Evolutionary conservation across 116 monocot species (phyloP), one percentile per base, ranked within the genome.

Genomic region (Zostera marina): DNA sequence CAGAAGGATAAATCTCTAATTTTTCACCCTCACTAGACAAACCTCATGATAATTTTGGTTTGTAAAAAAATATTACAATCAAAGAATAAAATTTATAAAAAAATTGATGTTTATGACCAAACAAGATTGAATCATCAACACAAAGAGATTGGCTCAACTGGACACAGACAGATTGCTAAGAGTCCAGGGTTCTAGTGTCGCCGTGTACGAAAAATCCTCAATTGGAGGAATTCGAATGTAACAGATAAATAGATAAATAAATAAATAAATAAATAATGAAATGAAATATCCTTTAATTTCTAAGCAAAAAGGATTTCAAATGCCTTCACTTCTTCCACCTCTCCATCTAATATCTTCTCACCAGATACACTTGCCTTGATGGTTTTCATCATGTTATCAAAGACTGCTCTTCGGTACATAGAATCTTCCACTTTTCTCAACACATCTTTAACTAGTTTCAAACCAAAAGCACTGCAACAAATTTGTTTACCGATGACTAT

Each of bases 381-480:
- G 3, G 22, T 66, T 55, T 60, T 68, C 63, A 77, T 63, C 9
- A 64, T 71, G 23, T 84, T 61, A 56, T 69, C 54, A 45, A 84
- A 75, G 9, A 64, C 8, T 1, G 40, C 32, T 10, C 22, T 42
- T 42, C 7, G 41, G 41, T 23, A 64, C 54, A 11, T 64, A 12
- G 41, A 54, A 52, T 91, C 81, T 41, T 83, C 83, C 11, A 88
- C 58, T 39, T 88, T 82, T 72, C 73, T 83, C 56, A 88, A 47
- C 16, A 76, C 68, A 16, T 82, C 79, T 46, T 74, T 79, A 14
- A 81, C 57, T 11, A 74, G 76, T 23, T 70, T 74, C 48, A 90
- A 74, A 42, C 67, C 46, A 22, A 90, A n/a, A 0, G 65, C 68
- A 42, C 74, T 62, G 9, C 59, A 41, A 39, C 77, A 17, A 46